A percentile compares a stretch with the other conserved stretches of the same genome.
These are phyloP conservation scores for Coelastrella sp. DNA, from an alignment of 139 green algal species.

Conservation along the genomic window DNA sequence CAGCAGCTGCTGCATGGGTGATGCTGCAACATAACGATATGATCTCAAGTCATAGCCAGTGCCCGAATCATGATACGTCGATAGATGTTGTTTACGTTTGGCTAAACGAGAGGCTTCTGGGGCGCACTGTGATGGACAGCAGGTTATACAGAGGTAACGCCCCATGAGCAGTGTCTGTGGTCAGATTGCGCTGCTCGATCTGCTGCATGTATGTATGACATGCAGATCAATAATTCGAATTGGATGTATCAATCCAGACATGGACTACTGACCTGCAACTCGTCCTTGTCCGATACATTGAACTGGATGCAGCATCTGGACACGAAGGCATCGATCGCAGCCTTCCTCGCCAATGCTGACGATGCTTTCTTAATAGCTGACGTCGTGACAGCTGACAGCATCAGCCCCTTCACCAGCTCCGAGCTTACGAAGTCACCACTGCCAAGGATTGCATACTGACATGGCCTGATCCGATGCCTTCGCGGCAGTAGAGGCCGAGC, in stretches of 20 bases:
- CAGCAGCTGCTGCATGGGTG: too few relatives aligned
- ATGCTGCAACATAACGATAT: too few relatives aligned
- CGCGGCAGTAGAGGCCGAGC: not conserved
- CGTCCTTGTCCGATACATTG: constrained; percentile 15
- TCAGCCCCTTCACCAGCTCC: not conserved
- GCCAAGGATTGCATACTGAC: not conserved
- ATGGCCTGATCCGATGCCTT: not conserved
- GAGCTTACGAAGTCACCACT: not conserved
- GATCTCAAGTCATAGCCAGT: too few relatives aligned
- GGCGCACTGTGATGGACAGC: too few relatives aligned
- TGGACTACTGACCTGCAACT: constrained; percentile 32
- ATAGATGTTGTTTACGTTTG: too few relatives aligned
- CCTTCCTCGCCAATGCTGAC: constrained; percentile 7
- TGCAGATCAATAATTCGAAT: not conserved
- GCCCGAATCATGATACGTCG: too few relatives aligned
- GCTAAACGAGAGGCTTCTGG: too few relatives aligned
- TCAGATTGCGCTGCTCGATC: not conserved
- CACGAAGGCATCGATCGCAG: constrained; percentile 19
- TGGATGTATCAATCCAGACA: not conserved
- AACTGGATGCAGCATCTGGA: constrained; percentile 18
- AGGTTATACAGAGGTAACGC: not conserved
- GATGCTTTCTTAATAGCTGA: not conserved
- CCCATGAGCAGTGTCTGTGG: not conserved
- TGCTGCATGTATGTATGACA: not conserved
- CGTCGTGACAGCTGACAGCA: not conserved